Evolutionary conservation across 2,329 filamentous ascomycete genomes (phyloP).

Genomic region (Fusarium sp.): DNA sequence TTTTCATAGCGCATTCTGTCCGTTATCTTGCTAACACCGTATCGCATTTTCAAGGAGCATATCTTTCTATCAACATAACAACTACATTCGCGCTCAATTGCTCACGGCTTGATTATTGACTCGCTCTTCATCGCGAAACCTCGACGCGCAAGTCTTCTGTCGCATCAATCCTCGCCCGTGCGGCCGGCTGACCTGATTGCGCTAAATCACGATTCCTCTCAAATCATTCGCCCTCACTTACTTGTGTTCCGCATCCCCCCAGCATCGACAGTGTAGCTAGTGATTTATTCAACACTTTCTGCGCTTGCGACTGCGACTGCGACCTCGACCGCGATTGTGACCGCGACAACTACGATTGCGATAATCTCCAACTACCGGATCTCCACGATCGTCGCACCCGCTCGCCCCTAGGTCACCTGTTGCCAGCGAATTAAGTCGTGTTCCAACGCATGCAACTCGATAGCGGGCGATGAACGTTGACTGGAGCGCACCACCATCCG

Average conservation of each 20-base stretch:
- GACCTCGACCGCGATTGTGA: slow-evolving; percentile 31
- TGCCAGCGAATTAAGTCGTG: slow-evolving; percentile 38
- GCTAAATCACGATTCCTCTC: background rate
- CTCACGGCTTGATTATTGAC: background rate
- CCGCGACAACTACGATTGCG: slow-evolving; percentile 37
- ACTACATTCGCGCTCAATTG: slow-evolving; percentile 17
- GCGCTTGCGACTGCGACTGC: slow-evolving; percentile 21
- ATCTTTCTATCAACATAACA: slow-evolving; percentile 10
- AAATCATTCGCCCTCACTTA: slow-evolving; percentile 1
- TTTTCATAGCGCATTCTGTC: slow-evolving; percentile 32
- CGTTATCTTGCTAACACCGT: slow-evolving; percentile 26
- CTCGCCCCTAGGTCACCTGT: slow-evolving; percentile 34
- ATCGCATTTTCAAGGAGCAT: slow-evolving; percentile 25
- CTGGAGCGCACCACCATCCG: slow-evolving; percentile 36
- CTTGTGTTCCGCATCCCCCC: background rate
- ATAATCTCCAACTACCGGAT: slow-evolving; percentile 31
- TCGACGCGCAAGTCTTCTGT: slow-evolving; percentile 17
- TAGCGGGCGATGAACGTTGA: slow-evolving; percentile 51
- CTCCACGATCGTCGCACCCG: slow-evolving; percentile 46
- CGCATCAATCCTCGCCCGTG: slow-evolving; percentile 2
- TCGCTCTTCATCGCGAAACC: slow-evolving; percentile 2
- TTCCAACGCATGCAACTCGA: slow-evolving; percentile 50
- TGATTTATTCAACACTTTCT: background rate
- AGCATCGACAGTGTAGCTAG: background rate
- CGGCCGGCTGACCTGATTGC: slow-evolving; percentile 5